Base-by-base conservation (phyloP, 495 filamentous ascomycete species). In the Darksidea phi region DNA sequence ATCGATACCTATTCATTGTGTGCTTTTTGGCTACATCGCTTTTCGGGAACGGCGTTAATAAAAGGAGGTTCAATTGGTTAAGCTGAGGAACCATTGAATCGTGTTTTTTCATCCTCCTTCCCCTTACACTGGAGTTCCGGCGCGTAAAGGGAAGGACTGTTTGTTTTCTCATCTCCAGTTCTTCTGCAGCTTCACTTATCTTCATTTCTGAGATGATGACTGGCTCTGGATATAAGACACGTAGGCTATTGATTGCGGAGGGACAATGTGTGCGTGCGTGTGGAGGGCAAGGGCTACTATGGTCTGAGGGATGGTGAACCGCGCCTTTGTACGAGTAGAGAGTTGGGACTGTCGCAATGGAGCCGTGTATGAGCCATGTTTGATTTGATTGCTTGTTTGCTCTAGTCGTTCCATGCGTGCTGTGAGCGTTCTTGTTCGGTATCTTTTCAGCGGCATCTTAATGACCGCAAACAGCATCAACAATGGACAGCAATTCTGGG, bases 131-230 rank as follows among this genome's bases (percentile, higher is more conserved):
- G 28, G 28, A 32, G 28, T 32, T 32, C 28, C 10, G 28, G 28
- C 28, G 28, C n/a, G 10, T 32, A 3, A 32, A 32, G 3, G 28
- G 10, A 10, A 3, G 28, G 28, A 10, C 10, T 32, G 3, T 32
- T 32, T 32, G 28, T 32, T 32, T 32, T 32, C 28, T 10, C 28
- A 32, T 32, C 28, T 32, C 10, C 28, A 32, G 28, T 32, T 61
- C 18, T 55, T 48, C 2, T n/a, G 34, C 42, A 4, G 46, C 45
- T 57, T 50, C 36, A 21, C 23, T 42, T 57, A 45, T 63, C 41
- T 58, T 58, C 54, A 58, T 64, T 64, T 57, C 61, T 58, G 38
- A 57, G 54, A 58, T 54, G 24, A 28, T 24, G 28, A 32, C 28
- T 32, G 54, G 61, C 48, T 53, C 53, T 64, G 61, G 61, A 64